Percentiles rank a stretch among this genome's conserved stretches.
Evolutionary conservation across 805 yeast genomes (phyloP).

Genomic region (Kodamaea jinghongensis): DNA sequence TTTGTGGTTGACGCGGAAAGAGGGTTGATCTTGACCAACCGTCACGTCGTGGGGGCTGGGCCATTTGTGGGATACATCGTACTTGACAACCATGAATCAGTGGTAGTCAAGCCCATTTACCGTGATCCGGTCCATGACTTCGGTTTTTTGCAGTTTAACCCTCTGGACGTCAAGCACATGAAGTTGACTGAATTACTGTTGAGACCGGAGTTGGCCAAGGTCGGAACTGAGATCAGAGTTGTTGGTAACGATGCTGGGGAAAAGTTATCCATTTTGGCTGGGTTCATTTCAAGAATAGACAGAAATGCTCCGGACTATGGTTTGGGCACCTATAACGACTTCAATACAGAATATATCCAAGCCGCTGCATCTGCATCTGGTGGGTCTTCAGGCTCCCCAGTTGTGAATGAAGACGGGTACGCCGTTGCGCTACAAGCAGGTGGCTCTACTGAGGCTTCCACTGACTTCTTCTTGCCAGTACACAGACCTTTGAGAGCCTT

Average conservation of each 20-base stretch:
- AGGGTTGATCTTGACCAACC: constrained; percentile 85
- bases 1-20: constrained; percentile 81
- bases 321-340: constrained; percentile 81
- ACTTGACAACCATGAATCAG: constrained; percentile 93
- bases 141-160: constrained; percentile 82
- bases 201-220: constrained; percentile 78
- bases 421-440: constrained; percentile 95
- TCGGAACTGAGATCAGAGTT: constrained; percentile 92
- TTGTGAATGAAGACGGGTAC: constrained; percentile 81
- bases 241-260: constrained; percentile 98
- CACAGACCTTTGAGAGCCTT: constrained; percentile 81
- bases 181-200: constrained; percentile 61
- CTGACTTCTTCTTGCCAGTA: constrained; percentile 88
- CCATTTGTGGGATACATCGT: constrained; percentile 91
- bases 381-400: constrained; percentile 95
- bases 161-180: constrained; percentile 70
- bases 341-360: constrained; percentile 90
- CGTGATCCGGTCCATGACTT: constrained; percentile 96
- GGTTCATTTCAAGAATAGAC: constrained; percentile 80
- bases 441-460: constrained; percentile 86
- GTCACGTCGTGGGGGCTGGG: constrained; percentile 95
- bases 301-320: constrained; percentile 96
- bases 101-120: constrained; percentile 78
- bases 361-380: constrained; percentile 97
- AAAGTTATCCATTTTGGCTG: constrained; percentile 82